Conservation (phyloP, 192 early-diverging fungal species). For the Umbelopsis sp. region DNA sequence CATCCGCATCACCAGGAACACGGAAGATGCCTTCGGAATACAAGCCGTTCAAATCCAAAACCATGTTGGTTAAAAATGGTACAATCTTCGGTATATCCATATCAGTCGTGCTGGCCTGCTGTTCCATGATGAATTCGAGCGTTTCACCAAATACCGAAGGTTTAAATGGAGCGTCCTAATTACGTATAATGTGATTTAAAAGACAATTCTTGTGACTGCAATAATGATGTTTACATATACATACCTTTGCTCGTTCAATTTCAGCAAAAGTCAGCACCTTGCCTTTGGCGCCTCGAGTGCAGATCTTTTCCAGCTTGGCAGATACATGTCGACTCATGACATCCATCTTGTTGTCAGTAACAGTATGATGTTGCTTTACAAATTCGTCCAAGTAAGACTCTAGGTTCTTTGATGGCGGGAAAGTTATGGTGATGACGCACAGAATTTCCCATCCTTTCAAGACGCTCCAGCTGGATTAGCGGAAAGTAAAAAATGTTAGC, state of each 20-base stretch:
- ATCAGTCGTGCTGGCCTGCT: slow-evolving; percentile 49
- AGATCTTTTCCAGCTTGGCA: slow-evolving; percentile 67
- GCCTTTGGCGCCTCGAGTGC: slow-evolving; percentile 77
- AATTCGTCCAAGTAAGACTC: slow-evolving; percentile 84
- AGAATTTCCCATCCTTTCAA: slow-evolving; percentile 88
- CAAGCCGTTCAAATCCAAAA: slow-evolving; percentile 76
- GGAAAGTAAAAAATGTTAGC: not conserved
- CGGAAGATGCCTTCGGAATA: slow-evolving; percentile 94
- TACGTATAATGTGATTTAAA: not conserved
- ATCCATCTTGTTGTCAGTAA: slow-evolving; percentile 52
- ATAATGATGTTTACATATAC: not conserved
- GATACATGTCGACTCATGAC: slow-evolving; percentile 54
- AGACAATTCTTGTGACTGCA: not conserved
- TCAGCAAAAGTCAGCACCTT: slow-evolving; percentile 73
- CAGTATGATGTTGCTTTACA: slow-evolving; percentile 63
- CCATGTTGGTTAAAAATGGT: slow-evolving; percentile 74
- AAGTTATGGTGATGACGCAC: slow-evolving; percentile 80
- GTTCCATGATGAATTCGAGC: slow-evolving; percentile 84
- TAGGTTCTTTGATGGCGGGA: slow-evolving; percentile 90
- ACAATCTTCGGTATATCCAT: slow-evolving; percentile 81
- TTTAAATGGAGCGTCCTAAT: slow-evolving; percentile 77
- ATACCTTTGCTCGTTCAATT: slow-evolving; percentile 63
- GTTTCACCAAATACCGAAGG: slow-evolving; percentile 90
- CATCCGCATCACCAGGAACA: slow-evolving; percentile 90
- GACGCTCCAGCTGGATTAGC: slow-evolving; percentile 55